phyloP scores from a whole-genome alignment of 73 alveolate genomes.

The Paramecium sexaurelia region DNA sequence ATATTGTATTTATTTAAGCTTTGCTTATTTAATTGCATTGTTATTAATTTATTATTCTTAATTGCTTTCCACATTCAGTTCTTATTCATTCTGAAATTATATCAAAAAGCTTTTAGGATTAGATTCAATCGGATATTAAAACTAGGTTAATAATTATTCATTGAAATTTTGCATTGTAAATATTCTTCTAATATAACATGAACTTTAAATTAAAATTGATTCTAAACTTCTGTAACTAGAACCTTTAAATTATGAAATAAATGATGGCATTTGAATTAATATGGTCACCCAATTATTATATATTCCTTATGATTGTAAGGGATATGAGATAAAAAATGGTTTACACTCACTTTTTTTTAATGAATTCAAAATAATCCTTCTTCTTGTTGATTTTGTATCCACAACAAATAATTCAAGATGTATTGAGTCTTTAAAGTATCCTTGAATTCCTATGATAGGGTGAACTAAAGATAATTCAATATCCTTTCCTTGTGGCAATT shows the following conservation, averaged over 20 bases:
- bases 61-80: not conserved
- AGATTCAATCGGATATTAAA: not conserved
- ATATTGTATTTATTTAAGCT: not conserved
- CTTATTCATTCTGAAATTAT: not conserved
- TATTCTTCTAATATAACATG: not conserved
- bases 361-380: conserved; percentile 10
- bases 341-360: not conserved
- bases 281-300: conserved; percentile 11
- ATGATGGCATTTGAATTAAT: not conserved
- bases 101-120: not conserved
- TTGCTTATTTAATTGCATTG: not conserved
- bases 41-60: not conserved
- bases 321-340: not conserved
- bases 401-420: conserved; percentile 24
- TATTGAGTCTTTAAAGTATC: not conserved
- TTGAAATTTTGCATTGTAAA: not conserved
- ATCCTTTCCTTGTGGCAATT: conserved; percentile 11
- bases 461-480: conserved; percentile 11
- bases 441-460: conserved; percentile 13
- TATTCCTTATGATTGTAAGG: not conserved
- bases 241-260: not conserved
- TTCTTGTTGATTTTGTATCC: not conserved
- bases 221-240: conserved; percentile 26
- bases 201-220: not conserved
- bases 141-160: not conserved